Evolutionary conservation across 805 yeast species (phyloP).

Genomic region (Zygoascus biomembranicola): DNA sequence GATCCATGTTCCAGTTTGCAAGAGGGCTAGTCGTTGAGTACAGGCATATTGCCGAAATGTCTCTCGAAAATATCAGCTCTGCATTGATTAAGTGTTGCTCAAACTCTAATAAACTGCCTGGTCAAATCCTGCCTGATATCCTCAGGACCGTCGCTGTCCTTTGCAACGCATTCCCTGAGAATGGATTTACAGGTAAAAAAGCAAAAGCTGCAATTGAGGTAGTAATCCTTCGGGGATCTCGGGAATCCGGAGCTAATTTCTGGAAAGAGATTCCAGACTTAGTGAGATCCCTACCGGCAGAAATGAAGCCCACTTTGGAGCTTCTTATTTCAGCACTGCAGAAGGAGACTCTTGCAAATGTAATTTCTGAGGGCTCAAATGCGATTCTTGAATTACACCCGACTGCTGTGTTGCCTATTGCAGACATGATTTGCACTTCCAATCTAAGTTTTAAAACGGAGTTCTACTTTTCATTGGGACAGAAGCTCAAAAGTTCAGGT

Average conservation of each 20-base stretch:
- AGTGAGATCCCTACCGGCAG: not conserved
- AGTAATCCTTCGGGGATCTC: not conserved
- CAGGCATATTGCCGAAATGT: not conserved
- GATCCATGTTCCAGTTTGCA: constrained; percentile 33
- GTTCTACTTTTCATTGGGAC: not conserved
- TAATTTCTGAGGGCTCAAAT: not conserved
- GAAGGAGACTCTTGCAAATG: not conserved
- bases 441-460: not conserved
- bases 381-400: not conserved
- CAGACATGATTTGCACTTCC: not conserved
- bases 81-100: not conserved
- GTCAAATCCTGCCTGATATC: not conserved
- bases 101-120: not conserved
- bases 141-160: not conserved
- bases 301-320: not conserved
- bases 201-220: not conserved
- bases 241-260: not conserved
- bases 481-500: not conserved
- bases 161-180: not conserved
- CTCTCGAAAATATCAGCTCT: not conserved
- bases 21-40: constrained; percentile 22
- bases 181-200: not conserved
- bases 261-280: not conserved
- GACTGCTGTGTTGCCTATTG: not conserved
- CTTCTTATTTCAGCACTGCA: not conserved